phyloP scores from a whole-genome alignment of 192 early-diverging fungal species.

The Chytriomyces hyalinus region DNA sequence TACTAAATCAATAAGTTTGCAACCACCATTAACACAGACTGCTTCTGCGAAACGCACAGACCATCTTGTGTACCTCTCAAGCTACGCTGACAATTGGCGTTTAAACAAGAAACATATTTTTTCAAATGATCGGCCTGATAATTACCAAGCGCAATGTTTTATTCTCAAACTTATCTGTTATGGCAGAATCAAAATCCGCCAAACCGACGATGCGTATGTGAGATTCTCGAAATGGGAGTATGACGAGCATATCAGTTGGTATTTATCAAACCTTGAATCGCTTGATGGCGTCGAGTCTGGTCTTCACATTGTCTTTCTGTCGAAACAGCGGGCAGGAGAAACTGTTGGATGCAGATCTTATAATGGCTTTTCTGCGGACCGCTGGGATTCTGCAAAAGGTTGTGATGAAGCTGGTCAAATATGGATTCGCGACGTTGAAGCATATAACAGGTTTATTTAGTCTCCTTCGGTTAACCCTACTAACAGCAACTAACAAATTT shows the following conservation, averaged over 20 bases:
- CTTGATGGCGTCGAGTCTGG: background rate
- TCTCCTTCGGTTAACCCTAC: background rate
- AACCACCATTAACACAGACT: no score
- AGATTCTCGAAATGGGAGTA: background rate
- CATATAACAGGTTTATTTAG: background rate
- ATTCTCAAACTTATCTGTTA: background rate
- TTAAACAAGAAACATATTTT: background rate
- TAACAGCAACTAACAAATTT: background rate
- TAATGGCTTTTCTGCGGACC: background rate
- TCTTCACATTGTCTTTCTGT: background rate
- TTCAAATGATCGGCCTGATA: background rate
- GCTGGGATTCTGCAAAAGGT: background rate
- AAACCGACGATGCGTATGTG: no score
- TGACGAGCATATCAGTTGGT: background rate
- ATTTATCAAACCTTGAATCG: background rate
- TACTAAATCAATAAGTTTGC: no score
- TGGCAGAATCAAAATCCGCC: no score
- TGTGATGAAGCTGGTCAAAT: background rate
- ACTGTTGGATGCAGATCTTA: background rate
- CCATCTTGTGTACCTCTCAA: no score
- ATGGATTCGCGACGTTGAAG: conserved; percentile 4
- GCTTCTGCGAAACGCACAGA: no score
- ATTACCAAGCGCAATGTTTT: conserved; percentile 8
- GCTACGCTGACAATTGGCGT: no score
- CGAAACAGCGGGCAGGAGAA: background rate